These are phyloP conservation scores for Rhodotorula graminis DNA, from an alignment of 768 basidiomycete species.

Conservation along the genomic window DNA sequence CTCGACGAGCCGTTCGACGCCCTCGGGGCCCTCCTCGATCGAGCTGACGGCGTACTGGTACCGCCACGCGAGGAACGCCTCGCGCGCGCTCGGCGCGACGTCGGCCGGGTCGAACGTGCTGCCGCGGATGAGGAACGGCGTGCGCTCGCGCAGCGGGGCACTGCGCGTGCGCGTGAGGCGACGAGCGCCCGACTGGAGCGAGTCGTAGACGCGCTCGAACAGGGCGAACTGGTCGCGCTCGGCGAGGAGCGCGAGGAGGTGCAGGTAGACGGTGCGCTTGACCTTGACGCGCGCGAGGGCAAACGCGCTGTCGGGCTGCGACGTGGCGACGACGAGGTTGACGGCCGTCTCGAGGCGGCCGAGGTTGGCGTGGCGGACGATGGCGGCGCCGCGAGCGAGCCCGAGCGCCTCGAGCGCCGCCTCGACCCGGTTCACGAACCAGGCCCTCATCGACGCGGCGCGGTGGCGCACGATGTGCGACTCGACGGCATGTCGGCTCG, in stretches of 20 bases:
- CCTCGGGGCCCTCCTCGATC: constrained; percentile 21
- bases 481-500: no score
- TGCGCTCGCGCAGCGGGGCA: background rate
- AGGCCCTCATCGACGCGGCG: background rate
- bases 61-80: constrained; percentile 23
- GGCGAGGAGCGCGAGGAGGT: background rate
- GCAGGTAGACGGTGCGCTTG: background rate
- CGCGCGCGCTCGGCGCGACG: background rate
- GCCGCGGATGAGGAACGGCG: constrained; percentile 10
- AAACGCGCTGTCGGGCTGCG: background rate
- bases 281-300: background rate
- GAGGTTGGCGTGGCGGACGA: constrained; percentile 1
- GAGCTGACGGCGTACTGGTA: constrained; percentile 6
- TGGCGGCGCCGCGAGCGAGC: background rate
- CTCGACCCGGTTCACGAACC: background rate
- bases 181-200: background rate
- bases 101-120: background rate
- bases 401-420: background rate
- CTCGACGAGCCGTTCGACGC: background rate
- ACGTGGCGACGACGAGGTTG: background rate
- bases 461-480: background rate
- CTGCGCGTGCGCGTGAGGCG: constrained; percentile 3
- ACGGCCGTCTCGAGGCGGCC: constrained; percentile 5
- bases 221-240: constrained; percentile 8
- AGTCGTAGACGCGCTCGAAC: constrained; percentile 3